Percentiles rank a stretch among this genome's conserved stretches.
Conservation (phyloP, 1,139 yeast genomes). For the Taphrina communis region DNA sequence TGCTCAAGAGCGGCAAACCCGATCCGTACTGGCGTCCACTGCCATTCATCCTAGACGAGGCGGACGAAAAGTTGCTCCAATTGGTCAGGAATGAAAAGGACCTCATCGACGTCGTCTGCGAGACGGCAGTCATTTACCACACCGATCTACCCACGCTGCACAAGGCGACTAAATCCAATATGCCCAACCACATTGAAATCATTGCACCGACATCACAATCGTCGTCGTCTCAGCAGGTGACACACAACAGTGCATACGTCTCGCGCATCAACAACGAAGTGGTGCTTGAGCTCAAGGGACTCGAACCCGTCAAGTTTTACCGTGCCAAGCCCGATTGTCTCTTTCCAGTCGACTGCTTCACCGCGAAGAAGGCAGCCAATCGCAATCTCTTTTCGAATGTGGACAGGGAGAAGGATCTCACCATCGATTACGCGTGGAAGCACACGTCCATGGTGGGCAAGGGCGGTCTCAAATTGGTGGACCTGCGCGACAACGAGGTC, state of each 20-base stretch:
- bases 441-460: constrained; percentile 33
- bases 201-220: not conserved
- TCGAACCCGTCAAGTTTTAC: constrained; percentile 31
- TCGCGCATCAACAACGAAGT: constrained; percentile 12
- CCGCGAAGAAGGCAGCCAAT: constrained; percentile 5
- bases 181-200: constrained; percentile 21
- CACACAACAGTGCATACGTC: constrained; percentile 5
- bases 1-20: constrained; percentile 6
- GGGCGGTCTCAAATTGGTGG: constrained; percentile 37
- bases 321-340: constrained; percentile 35
- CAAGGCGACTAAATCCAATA: constrained; percentile 9
- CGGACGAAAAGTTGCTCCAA: constrained; percentile 15
- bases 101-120: constrained; percentile 23
- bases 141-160: constrained; percentile 22
- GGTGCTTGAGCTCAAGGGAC: constrained; percentile 25
- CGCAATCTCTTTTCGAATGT: not conserved
- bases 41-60: constrained; percentile 16
- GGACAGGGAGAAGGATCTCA: not conserved
- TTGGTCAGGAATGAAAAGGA: constrained; percentile 22
- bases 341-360: constrained; percentile 34
- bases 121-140: constrained; percentile 13
- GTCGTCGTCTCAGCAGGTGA: not conserved
- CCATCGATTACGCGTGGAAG: constrained; percentile 36
- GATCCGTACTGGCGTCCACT: constrained; percentile 28
- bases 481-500: constrained; percentile 31